Percentiles rank a stretch among this genome's conserved stretches.
These are phyloP conservation scores for Yarrowia divulgata DNA, from an alignment of 805 yeast genomes.

Conservation along the genomic window DNA sequence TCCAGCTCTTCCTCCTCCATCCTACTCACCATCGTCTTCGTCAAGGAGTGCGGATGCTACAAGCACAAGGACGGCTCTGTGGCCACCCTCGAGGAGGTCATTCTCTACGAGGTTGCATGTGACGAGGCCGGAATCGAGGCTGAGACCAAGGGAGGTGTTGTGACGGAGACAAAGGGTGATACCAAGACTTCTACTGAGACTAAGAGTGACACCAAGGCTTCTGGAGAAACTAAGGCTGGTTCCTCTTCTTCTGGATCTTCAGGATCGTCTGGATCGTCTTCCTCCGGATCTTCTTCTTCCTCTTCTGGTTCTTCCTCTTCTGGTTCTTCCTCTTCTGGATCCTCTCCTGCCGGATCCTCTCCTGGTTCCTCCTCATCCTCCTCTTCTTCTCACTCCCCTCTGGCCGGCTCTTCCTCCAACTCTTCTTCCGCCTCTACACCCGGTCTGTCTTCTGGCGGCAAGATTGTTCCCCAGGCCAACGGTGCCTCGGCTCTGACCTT, in stretches of 20 bases:
- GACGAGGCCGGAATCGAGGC: not conserved
- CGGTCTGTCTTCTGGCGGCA: not conserved
- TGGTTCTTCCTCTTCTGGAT: not conserved
- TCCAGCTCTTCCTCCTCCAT: not conserved
- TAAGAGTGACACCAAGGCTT: not conserved
- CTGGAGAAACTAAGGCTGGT: not conserved
- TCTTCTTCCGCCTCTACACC: not conserved
- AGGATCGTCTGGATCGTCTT: not conserved
- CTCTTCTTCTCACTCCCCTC: not conserved
- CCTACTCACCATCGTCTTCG: not conserved
- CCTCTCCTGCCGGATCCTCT: not conserved
- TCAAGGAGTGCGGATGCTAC: slow-evolving; percentile 8
- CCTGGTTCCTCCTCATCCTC: not conserved
- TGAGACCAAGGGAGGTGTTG: not conserved
- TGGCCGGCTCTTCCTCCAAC: not conserved
- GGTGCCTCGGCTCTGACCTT: not conserved
- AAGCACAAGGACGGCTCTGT: not conserved
- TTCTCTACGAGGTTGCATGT: not conserved
- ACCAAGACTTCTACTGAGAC: not conserved
- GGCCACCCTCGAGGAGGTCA: slow-evolving; percentile 1
- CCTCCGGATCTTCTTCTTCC: not conserved
- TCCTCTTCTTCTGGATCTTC: not conserved
- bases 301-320: not conserved
- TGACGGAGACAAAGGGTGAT: not conserved
- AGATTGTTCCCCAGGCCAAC: not conserved